These are phyloP conservation scores for Alternaria brassicicola DNA, from an alignment of 2,329 filamentous ascomycete genomes.

Conservation along the genomic window DNA sequence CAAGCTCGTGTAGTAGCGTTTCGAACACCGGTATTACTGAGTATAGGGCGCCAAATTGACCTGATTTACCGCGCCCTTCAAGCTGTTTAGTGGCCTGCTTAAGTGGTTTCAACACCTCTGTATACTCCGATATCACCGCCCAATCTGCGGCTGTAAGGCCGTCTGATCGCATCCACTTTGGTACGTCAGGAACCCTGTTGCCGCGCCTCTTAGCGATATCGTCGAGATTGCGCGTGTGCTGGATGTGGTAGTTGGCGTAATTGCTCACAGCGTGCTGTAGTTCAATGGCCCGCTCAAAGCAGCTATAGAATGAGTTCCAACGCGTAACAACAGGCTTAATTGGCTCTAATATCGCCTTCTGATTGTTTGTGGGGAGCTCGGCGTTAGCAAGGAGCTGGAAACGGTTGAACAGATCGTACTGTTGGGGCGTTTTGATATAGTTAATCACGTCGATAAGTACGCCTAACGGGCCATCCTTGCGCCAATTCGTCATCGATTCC, in stretches of 20 bases:
- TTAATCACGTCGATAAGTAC: slow-evolving; percentile 4
- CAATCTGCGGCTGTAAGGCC: neutral
- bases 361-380: neutral
- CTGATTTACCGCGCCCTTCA: neutral
- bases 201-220: neutral
- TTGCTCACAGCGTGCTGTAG: neutral
- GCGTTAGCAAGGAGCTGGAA: neutral
- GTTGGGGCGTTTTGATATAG: slow-evolving; percentile 12
- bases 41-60: neutral
- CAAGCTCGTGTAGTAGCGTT: neutral
- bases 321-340: slow-evolving; percentile 3
- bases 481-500: neutral
- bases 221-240: neutral
- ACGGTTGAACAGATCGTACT: slow-evolving; percentile 1
- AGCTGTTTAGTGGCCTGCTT: neutral
- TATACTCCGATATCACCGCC: neutral
- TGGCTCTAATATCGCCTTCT: neutral
- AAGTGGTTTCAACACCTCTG: neutral
- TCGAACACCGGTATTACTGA: slow-evolving; percentile 5
- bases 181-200: neutral
- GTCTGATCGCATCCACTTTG: neutral
- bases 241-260: neutral
- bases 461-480: neutral
- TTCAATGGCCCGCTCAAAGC: slow-evolving; percentile 1
- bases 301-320: neutral